A percentile compares a stretch with the other conserved stretches of the same genome.
Conservation (phyloP, 1,139 yeast genomes). For the Hemisphaericaspora xylofermentans region DNA sequence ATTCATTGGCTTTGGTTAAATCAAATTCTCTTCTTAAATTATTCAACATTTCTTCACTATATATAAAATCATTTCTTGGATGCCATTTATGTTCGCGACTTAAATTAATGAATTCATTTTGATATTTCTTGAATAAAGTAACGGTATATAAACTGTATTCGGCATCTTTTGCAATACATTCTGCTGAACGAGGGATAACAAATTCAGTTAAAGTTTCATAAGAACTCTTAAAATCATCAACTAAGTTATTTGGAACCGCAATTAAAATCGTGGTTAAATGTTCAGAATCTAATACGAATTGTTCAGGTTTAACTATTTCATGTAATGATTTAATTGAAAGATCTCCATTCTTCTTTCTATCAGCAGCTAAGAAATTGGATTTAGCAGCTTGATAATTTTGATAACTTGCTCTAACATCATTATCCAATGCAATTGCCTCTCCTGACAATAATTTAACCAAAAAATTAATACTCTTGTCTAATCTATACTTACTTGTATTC, state of each 20-base stretch:
- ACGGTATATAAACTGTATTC: slow-evolving; percentile 76
- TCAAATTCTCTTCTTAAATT: slow-evolving; percentile 76
- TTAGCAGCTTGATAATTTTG: slow-evolving; percentile 78
- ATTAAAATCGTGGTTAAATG: slow-evolving; percentile 78
- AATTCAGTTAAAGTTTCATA: slow-evolving; percentile 79
- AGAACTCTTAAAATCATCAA: slow-evolving; percentile 56
- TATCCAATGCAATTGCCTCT: slow-evolving; percentile 80
- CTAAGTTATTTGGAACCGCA: slow-evolving; percentile 76
- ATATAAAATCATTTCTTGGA: slow-evolving; percentile 84
- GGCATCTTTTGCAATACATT: slow-evolving; percentile 63
- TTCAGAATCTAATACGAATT: slow-evolving; percentile 83
- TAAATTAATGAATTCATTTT: slow-evolving; percentile 63
- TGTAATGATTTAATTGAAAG: slow-evolving; percentile 87
- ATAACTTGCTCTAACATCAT: slow-evolving; percentile 72
- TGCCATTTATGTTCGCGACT: slow-evolving; percentile 87
- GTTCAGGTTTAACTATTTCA: slow-evolving; percentile 80
- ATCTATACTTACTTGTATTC: slow-evolving; percentile 83
- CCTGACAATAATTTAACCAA: slow-evolving; percentile 66
- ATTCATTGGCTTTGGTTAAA: slow-evolving; percentile 71
- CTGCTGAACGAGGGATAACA: slow-evolving; percentile 91
- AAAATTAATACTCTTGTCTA: slow-evolving; percentile 79
- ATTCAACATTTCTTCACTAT: slow-evolving; percentile 74
- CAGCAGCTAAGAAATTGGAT: slow-evolving; percentile 81
- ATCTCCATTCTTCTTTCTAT: slow-evolving; percentile 91
- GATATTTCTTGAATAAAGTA: slow-evolving; percentile 80